Evolutionary conservation across 495 filamentous ascomycete species (phyloP), one percentile per base, ranked within the genome.

Genomic region (Daldinia loculata): DNA sequence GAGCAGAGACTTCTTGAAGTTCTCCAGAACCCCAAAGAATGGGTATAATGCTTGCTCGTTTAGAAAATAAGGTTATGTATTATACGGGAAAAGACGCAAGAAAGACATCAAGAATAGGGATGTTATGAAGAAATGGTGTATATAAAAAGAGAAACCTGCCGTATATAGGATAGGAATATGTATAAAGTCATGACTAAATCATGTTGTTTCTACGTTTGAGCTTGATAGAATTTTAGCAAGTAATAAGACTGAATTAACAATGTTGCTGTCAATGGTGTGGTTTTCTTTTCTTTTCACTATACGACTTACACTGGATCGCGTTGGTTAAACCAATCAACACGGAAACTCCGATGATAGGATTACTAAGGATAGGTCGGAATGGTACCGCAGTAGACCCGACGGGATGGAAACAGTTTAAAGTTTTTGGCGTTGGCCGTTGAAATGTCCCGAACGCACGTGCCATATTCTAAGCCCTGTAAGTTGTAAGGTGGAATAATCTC

Each of bases 11-110:
- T 98, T 52, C 82, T 97, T 48, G 89, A 94, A 69, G 91, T 99
- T 66, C 80, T 99, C 74, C 89, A 87, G 82, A 87, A 92, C 70
- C 95, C 95, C 6, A 88, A 88, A 71, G 93, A 98, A 65, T 99
- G 95, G 95, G 92, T 95, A 66, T 97, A 84, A 75, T 67, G 32
- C 24, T 63, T 61, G 41, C 41, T 38, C 14, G 17, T 26, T 24
- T 26, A 43, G 14, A 56, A 38, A 26, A 14, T n/a, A 30, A 56
- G 32, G 32, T 15, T 3, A 65, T 56, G 39, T 57, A 61, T 26
- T 51, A 56, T 61, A 62, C 17, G 12, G 68, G 58, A 62, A 59
- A 61, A 61, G 61, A 29, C 48, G 55, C 41, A 41, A 51, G 24
- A 66, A 50, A 63, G 29, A 39, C 17, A n/a, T 38, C 3, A 34